Percentiles rank a stretch among this genome's conserved stretches.
Evolutionary conservation across 2,329 filamentous ascomycete genomes (phyloP).

Genomic region (Aspergillus amoenus): DNA sequence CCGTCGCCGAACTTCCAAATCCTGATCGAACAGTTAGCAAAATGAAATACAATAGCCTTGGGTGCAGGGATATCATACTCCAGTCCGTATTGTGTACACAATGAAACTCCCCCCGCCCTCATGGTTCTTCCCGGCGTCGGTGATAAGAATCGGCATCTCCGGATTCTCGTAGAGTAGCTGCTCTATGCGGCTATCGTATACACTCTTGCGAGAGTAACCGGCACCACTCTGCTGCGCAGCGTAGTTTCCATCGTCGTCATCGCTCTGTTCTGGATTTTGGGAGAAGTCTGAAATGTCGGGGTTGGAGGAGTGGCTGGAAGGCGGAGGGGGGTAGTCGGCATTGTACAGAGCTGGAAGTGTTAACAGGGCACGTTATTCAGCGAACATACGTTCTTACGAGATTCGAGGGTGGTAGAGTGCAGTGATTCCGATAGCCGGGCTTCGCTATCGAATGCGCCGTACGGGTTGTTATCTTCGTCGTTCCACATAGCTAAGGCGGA

Average conservation of each 20-base stretch:
- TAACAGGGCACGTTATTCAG: neutral
- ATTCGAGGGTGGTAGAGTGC: constrained; percentile 54
- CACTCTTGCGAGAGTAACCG: constrained; percentile 63
- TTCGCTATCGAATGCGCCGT: constrained; percentile 89
- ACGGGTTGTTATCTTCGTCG: constrained; percentile 98
- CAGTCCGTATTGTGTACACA: constrained; percentile 94
- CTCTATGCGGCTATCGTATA: constrained; percentile 93
- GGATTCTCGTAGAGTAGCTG: constrained; percentile 97
- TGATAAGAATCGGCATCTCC: constrained; percentile 84
- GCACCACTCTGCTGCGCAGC: constrained; percentile 52
- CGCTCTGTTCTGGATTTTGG: constrained; percentile 54
- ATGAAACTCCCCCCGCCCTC: constrained; percentile 93
- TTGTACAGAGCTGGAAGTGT: constrained; percentile 54
- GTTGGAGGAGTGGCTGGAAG: constrained; percentile 70
- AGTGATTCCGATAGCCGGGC: constrained; percentile 69
- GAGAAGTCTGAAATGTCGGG: constrained; percentile 63
- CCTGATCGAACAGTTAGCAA: constrained; percentile 52
- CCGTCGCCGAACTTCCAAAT: constrained; percentile 88
- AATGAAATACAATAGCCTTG: too few relatives aligned
- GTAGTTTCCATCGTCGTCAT: constrained; percentile 59
- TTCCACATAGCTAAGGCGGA: constrained; percentile 75
- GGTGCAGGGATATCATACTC: constrained; percentile 56
- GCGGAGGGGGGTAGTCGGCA: constrained; percentile 61
- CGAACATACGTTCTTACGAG: constrained; percentile 48
- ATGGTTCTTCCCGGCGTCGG: constrained; percentile 89